phyloP scores from a whole-genome alignment of 1,139 yeast species.

The Pichia sp. region DNA sequence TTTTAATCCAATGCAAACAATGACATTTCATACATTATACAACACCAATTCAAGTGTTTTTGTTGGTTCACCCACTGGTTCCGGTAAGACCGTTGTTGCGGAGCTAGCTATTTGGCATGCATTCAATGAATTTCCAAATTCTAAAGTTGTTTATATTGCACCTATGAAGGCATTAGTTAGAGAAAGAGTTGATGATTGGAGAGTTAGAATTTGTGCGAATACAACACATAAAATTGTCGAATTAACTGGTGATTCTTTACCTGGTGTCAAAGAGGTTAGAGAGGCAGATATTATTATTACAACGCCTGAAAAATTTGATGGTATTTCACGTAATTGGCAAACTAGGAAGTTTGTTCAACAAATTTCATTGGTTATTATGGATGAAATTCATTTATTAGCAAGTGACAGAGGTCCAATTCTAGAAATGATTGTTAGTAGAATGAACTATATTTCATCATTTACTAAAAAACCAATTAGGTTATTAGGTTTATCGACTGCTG shows the following conservation, averaged over 20 bases:
- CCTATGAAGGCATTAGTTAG: slow-evolving; percentile 98
- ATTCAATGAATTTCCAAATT: slow-evolving; percentile 67
- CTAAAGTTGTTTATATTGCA: slow-evolving; percentile 90
- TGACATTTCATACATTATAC: slow-evolving; percentile 88
- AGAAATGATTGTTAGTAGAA: slow-evolving; percentile 97
- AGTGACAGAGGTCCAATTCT: slow-evolving; percentile 97
- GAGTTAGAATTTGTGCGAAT: slow-evolving; percentile 52
- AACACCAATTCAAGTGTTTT: slow-evolving; percentile 74
- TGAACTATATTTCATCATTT: slow-evolving; percentile 82
- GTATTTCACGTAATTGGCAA: slow-evolving; percentile 98
- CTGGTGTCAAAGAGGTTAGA: slow-evolving; percentile 79
- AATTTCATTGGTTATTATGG: slow-evolving; percentile 91
- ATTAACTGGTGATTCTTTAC: slow-evolving; percentile 93
- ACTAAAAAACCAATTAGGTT: slow-evolving; percentile 73
- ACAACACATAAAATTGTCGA: slow-evolving; percentile 76
- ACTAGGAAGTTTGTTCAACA: slow-evolving; percentile 89
- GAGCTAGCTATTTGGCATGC: slow-evolving; percentile 98
- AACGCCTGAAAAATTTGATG: slow-evolving; percentile 98
- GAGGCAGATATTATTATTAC: slow-evolving; percentile 91
- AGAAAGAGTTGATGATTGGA: slow-evolving; percentile 96
- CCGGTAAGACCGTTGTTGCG: slow-evolving; percentile 96
- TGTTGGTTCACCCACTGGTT: slow-evolving; percentile 98
- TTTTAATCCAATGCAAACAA: slow-evolving; percentile 98
- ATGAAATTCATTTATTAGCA: slow-evolving; percentile 93
- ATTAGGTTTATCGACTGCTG: slow-evolving; percentile 95